A percentile compares a stretch with the other conserved stretches of the same genome.
Conservation (phyloP, 2,329 filamentous ascomycete species). For the Alternaria panax region DNA sequence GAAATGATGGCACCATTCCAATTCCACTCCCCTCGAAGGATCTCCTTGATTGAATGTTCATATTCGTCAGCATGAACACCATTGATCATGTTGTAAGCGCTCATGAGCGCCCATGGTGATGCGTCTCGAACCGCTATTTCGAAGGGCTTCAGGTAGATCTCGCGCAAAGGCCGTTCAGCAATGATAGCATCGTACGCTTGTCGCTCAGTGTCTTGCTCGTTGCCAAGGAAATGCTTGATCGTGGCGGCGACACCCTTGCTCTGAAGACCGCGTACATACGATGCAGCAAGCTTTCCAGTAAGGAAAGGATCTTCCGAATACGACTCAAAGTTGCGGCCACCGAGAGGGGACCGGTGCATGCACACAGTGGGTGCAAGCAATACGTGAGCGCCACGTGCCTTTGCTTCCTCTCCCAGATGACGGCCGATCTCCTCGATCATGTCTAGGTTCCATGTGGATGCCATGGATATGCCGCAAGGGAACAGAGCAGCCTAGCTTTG, state of each 20-base stretch:
- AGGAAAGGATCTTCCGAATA: slow-evolving; percentile 84
- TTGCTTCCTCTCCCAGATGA: slow-evolving; percentile 74
- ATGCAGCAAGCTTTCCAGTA: slow-evolving; percentile 74
- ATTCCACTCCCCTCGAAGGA: slow-evolving; percentile 51
- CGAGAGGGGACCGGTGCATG: slow-evolving; percentile 81
- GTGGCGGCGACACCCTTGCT: slow-evolving; percentile 77
- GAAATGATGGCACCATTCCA: slow-evolving; percentile 55
- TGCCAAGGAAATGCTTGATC: slow-evolving; percentile 80
- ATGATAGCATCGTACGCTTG: slow-evolving; percentile 70
- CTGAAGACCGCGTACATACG: slow-evolving; percentile 76
- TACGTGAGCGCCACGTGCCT: slow-evolving; percentile 75
- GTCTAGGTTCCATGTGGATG: slow-evolving; percentile 78
- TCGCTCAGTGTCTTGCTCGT: slow-evolving; percentile 75
- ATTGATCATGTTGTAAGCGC: slow-evolving; percentile 72
- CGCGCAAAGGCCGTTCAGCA: slow-evolving; percentile 69
- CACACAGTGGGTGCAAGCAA: slow-evolving; percentile 80
- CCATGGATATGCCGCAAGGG: slow-evolving; percentile 79
- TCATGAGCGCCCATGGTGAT: slow-evolving; percentile 73
- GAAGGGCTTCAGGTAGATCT: slow-evolving; percentile 77
- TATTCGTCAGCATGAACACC: slow-evolving; percentile 58
- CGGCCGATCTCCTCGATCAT: slow-evolving; percentile 73
- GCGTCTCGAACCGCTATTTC: slow-evolving; percentile 75
- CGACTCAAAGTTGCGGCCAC: slow-evolving; percentile 86
- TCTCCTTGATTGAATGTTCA: slow-evolving; percentile 52
- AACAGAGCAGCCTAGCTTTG: slow-evolving; percentile 72